These are phyloP conservation scores for Hypericum androsaemum DNA, from an alignment of 345 rosid genomes.

Conservation along the genomic window DNA sequence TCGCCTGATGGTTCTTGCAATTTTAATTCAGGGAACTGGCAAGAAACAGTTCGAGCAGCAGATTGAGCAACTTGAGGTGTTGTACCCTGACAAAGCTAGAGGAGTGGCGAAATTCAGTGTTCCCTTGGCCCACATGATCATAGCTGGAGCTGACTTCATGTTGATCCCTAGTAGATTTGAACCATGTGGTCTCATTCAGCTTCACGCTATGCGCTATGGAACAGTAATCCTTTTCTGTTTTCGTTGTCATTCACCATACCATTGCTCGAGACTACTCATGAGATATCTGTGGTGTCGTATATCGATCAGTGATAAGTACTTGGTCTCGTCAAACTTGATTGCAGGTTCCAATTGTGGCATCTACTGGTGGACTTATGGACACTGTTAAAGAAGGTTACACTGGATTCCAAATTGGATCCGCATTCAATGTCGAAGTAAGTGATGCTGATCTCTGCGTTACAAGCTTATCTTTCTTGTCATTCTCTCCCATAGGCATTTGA, in stretches of 20 bases:
- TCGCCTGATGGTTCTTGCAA: neutral
- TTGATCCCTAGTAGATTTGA: slow-evolving; percentile 86
- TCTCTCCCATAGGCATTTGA: neutral
- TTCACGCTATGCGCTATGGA: slow-evolving; percentile 97
- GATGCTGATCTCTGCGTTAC: neutral
- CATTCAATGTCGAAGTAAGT: slow-evolving; percentile 62
- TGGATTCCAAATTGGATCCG: slow-evolving; percentile 78
- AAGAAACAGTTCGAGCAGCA: slow-evolving; percentile 71
- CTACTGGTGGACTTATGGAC: slow-evolving; percentile 95
- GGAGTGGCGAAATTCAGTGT: slow-evolving; percentile 78
- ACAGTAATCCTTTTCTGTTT: slow-evolving; percentile 31
- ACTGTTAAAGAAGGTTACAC: slow-evolving; percentile 84
- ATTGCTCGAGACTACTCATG: neutral
- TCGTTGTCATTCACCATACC: neutral
- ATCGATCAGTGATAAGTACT: too few species aligned
- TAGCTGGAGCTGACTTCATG: slow-evolving; percentile 82
- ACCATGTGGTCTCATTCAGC: slow-evolving; percentile 95
- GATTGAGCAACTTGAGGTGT: slow-evolving; percentile 52
- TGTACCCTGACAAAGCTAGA: slow-evolving; percentile 58
- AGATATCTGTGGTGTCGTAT: neutral
- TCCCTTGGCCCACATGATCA: slow-evolving; percentile 81
- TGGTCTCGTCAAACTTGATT: too few species aligned
- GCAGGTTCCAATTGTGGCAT: slow-evolving; percentile 77
- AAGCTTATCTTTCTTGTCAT: neutral
- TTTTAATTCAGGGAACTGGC: slow-evolving; percentile 67